Base-by-base conservation (phyloP, 2,329 filamentous ascomycete genomes). In the Aplosporella prunicola region DNA sequence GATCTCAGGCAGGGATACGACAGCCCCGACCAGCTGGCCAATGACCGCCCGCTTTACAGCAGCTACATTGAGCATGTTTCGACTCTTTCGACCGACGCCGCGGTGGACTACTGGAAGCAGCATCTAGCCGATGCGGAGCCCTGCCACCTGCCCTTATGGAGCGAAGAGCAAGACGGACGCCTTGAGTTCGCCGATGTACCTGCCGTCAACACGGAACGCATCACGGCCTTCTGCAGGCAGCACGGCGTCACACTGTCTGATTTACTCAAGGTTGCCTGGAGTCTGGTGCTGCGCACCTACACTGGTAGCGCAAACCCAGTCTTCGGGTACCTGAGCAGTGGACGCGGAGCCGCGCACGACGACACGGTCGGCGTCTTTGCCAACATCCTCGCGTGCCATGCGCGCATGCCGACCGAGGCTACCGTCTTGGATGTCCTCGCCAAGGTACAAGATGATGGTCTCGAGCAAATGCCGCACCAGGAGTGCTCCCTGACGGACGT, bases 221-320 rank as follows among this genome's bases (percentile, higher is more conserved):
- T 14, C 33, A 45, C 10, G 10, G 6, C 34, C 20, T 52, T 59
- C 42, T 72, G 68, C 43, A 61, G 65, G 25, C 46, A 51, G 5
- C 51, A 60, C 32, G 62, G 62, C 4, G 53, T 71, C 13, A 73
- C 69, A 0, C 39, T 71, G 2, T 62, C 69, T 2, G 71, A 69
- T 40, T 59, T 62, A 0, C 55, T 64, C 40, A 58, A 61, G 26
- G 51, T 56, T 1, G 61, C 61, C 5, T 60, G 56, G 56, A 47
- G 53, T 7, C 17, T 60, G 6, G 45, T 58, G 3, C 40, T 60
- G 16, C 50, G 51, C 14, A 40, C 43, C 14, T 58, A 55, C 39
- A 56, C 53, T 9, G 42, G 43, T 2, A 50, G 50, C 1, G 46
- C 52, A 2, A 55, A 57, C 37, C 48, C 58, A 2, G 58, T 56